phyloP scores from a whole-genome alignment of 768 basidiomycete genomes.

The Pisolithus orientalis region DNA sequence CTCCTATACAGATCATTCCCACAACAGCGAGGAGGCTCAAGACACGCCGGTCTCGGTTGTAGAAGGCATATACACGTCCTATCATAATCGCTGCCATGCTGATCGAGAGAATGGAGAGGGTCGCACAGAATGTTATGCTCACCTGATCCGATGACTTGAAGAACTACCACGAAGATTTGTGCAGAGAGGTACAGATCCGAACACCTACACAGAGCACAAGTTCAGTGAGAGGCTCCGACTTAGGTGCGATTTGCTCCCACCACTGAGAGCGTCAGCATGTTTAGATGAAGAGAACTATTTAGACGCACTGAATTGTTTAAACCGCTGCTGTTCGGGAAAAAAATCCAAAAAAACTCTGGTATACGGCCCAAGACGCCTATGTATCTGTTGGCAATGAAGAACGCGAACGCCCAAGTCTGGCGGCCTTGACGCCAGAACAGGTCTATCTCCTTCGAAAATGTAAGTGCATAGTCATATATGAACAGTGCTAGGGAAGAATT shows the following conservation, averaged over 20 bases:
- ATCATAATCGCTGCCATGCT: background rate
- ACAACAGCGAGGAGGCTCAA: background rate
- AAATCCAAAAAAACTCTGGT: conserved; percentile 32
- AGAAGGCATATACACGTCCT: background rate
- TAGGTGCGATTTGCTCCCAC: background rate
- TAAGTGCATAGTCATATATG: conserved; percentile 40
- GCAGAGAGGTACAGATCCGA: background rate
- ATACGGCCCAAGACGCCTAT: conserved; percentile 31
- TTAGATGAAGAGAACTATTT: background rate
- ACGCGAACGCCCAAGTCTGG: conserved; percentile 27
- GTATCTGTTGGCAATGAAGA: conserved; percentile 41
- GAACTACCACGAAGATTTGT: background rate
- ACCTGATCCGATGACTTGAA: background rate
- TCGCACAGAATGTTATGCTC: background rate
- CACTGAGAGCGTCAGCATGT: background rate
- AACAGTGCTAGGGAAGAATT: conserved; percentile 14
- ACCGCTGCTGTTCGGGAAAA: conserved; percentile 8
- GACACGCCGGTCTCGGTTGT: background rate
- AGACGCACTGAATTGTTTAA: background rate
- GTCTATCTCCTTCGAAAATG: conserved; percentile 35
- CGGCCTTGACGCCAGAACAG: conserved; percentile 33
- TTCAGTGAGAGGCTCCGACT: background rate
- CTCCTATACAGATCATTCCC: no score
- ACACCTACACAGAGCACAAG: background rate
- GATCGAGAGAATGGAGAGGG: background rate